These are phyloP conservation scores for Colletotrichum agaves DNA, from an alignment of 2,329 filamentous ascomycete genomes.

Conservation along the genomic window DNA sequence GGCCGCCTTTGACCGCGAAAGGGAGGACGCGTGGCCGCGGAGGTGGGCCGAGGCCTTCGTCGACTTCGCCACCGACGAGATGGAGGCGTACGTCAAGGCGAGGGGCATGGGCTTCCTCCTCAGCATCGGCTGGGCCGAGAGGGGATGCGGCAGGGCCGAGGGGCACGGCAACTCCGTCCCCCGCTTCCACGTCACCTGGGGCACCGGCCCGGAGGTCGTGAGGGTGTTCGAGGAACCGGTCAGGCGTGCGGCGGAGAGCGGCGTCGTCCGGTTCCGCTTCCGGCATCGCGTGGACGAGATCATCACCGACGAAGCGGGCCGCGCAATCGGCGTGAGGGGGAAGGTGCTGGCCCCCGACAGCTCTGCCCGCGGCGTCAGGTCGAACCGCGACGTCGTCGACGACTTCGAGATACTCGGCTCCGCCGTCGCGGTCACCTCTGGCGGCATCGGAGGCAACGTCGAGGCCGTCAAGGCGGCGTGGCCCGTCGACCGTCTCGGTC, in stretches of 20 bases:
- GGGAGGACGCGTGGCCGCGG: constrained; percentile 67
- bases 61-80: constrained; percentile 67
- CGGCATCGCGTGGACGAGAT: constrained; percentile 68
- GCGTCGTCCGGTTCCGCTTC: constrained; percentile 65
- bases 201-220: constrained; percentile 69
- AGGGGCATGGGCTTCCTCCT: constrained; percentile 63
- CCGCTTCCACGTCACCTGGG: constrained; percentile 72
- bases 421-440: constrained; percentile 65
- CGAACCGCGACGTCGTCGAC: constrained; percentile 58
- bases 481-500: constrained; percentile 67
- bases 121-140: constrained; percentile 71
- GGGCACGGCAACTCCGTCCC: constrained; percentile 73
- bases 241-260: constrained; percentile 60
- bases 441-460: constrained; percentile 71
- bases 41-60: constrained; percentile 73
- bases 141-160: constrained; percentile 64
- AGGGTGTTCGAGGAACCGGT: constrained; percentile 68
- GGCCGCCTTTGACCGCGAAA: constrained; percentile 67
- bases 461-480: constrained; percentile 68
- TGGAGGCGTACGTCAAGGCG: constrained; percentile 67
- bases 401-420: constrained; percentile 64
- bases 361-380: constrained; percentile 61
- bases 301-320: constrained; percentile 62
- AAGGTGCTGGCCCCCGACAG: constrained; percentile 63
- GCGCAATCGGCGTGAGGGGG: constrained; percentile 64